These are phyloP conservation scores for Sporothrix curviconia DNA, from an alignment of 2,329 filamentous ascomycete genomes.

Conservation along the genomic window DNA sequence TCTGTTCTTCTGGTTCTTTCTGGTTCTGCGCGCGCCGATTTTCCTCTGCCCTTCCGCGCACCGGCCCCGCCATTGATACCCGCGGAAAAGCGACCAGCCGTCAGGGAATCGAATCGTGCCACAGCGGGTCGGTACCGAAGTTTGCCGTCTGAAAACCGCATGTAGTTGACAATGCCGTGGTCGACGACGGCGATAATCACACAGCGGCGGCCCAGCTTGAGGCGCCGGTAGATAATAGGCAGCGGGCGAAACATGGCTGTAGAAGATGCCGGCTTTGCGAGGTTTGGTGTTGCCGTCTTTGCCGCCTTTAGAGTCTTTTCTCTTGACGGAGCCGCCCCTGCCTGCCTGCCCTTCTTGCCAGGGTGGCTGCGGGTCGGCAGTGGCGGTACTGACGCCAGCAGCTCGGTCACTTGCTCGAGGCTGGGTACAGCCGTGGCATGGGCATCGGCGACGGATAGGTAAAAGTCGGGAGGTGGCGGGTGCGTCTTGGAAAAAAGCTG, in stretches of 20 bases:
- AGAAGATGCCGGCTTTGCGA: background rate
- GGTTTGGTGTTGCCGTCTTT: background rate
- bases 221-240: constrained; percentile 58
- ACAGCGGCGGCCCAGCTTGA: constrained; percentile 80
- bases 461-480: constrained; percentile 74
- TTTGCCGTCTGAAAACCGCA: constrained; percentile 70
- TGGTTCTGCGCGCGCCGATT: constrained; percentile 6
- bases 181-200: constrained; percentile 85
- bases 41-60: constrained; percentile 20
- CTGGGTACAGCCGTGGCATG: constrained; percentile 65
- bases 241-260: constrained; percentile 20
- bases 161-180: constrained; percentile 80
- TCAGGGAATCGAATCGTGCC: constrained; percentile 43
- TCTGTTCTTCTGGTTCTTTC: background rate
- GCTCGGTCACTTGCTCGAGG: constrained; percentile 59
- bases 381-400: constrained; percentile 65
- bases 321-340: background rate
- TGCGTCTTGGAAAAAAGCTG: constrained; percentile 68
- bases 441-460: constrained; percentile 74
- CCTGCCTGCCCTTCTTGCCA: background rate
- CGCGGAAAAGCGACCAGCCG: constrained; percentile 26
- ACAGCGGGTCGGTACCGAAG: constrained; percentile 72
- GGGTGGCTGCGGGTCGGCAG: background rate
- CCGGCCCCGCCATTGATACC: constrained; percentile 22
- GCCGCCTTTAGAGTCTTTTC: background rate